Base-by-base conservation (phyloP, 495 filamentous ascomycete species). In the Ramalina intermedia region DNA sequence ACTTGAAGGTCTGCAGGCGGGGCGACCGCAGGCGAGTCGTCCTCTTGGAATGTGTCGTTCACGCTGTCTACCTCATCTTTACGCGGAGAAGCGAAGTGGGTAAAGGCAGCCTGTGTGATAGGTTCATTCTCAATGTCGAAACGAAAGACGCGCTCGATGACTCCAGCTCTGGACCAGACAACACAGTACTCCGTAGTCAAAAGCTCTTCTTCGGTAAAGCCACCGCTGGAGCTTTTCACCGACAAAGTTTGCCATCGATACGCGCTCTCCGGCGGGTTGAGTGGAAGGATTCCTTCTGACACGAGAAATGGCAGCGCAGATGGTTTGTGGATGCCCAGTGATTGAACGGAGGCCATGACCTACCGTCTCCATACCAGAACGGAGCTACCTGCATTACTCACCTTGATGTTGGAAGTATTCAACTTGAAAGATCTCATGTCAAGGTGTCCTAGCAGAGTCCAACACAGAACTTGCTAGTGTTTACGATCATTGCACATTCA, bases 241-340 rank as follows among this genome's bases (percentile, higher is more conserved):
- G 56, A 58, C 2, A 67, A 59, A 42, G 68, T 79, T 52, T 81
- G 65, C 88, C 90, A 99, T 42, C 66, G 71, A 61, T 94, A 96
- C 13, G 73, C 71, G 24, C 77, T 66, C 33, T 73, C 63, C 7
- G 77, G 69, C 3, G 85, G 80, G 41, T 94, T 74, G 14, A 74
- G 62, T 20, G 81, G 77, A 1, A 96, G 69, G 3, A 95, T 74
- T 20, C 76, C 74, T 61, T 98, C 90, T 44, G 81, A 71, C 55
- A 95, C 77, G 42, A 94, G 79, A 66, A 87, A 90, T 29, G 77
- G 78, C 37, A 96, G 70, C 46, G 80, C 86, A 48, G 83, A 73
- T 51, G 91, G 89, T 60, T 82, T 77, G 65, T 95, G 89, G 55
- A 94, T 69, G 56, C 91, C 91, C 48, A 96, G 74, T 39, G 88